A percentile compares a stretch with the other conserved stretches of the same genome.
Conservation (phyloP, 2,329 filamentous ascomycete species). For the Clonostachys rhizophaga region DNA sequence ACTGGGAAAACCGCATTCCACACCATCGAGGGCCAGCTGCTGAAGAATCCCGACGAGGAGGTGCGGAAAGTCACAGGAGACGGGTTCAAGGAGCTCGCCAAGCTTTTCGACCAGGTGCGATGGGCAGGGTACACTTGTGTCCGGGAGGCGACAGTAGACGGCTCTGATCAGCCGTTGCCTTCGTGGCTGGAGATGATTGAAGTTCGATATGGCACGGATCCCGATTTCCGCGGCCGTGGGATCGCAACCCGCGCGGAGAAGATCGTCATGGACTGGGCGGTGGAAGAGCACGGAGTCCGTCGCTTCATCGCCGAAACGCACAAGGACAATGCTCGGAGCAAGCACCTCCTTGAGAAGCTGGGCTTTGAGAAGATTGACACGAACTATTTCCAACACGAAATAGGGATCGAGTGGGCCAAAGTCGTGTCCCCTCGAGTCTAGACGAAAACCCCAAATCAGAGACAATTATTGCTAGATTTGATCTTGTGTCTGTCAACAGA, state of each 20-base stretch:
- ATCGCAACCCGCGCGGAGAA: slow-evolving; percentile 7
- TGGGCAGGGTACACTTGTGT: slow-evolving; percentile 11
- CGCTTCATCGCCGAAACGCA: slow-evolving; percentile 10
- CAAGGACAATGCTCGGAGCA: slow-evolving; percentile 6
- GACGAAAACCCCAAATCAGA: too few species aligned
- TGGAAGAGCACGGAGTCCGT: slow-evolving; percentile 5
- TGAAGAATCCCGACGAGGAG: background rate
- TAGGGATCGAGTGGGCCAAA: slow-evolving; percentile 3
- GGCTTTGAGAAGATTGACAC: slow-evolving; percentile 3
- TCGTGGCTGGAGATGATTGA: slow-evolving; percentile 11
- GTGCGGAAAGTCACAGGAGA: background rate
- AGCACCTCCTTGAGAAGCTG: slow-evolving; percentile 4
- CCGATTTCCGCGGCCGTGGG: slow-evolving; percentile 6
- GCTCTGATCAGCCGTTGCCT: background rate
- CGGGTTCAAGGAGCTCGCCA: slow-evolving; percentile 1
- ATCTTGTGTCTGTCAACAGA: too few species aligned
- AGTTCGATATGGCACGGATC: slow-evolving; percentile 8
- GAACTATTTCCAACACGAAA: slow-evolving; percentile 4
- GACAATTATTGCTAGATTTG: too few species aligned
- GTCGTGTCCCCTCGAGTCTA: too few species aligned
- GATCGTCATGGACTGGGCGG: slow-evolving; percentile 9
- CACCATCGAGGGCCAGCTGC: background rate
- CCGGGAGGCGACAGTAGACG: slow-evolving; percentile 4
- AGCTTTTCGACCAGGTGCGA: slow-evolving; percentile 1
- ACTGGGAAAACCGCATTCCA: background rate